Percentiles rank a stretch among this genome's conserved stretches.
These are phyloP conservation scores for Zygoascus hellenicus DNA, from an alignment of 1,139 yeast genomes.

Conservation along the genomic window DNA sequence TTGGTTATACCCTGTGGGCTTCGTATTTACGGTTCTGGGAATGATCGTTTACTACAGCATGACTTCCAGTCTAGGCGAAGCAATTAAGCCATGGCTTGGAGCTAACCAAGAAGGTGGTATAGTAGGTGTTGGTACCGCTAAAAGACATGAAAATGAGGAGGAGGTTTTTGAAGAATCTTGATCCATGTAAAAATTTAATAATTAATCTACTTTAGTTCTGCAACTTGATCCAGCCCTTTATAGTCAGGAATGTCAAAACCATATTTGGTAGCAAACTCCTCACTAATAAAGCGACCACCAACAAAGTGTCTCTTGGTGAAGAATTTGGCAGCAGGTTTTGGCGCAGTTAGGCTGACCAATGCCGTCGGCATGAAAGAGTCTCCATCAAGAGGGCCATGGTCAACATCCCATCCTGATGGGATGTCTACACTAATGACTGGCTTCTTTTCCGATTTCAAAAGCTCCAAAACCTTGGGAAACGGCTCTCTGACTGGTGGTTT, in stretches of 20 bases:
- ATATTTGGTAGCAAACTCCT: conserved; percentile 62
- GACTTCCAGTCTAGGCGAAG: conserved; percentile 34
- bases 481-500: conserved; percentile 84
- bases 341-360: conserved; percentile 83
- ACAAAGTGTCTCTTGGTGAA: conserved; percentile 60
- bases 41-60: conserved; percentile 38
- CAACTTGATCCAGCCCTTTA: conserved; percentile 48
- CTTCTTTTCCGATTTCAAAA: conserved; percentile 38
- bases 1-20: conserved; percentile 44
- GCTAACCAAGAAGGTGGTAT: conserved; percentile 37
- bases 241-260: conserved; percentile 58
- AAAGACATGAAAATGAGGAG: conserved; percentile 14
- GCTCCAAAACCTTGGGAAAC: conserved; percentile 52
- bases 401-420: conserved; percentile 98
- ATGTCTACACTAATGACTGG: conserved; percentile 82
- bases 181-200: neutral
- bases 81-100: conserved; percentile 43
- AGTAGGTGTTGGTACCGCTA: conserved; percentile 40
- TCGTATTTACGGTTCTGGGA: conserved; percentile 39
- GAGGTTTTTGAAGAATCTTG: neutral
- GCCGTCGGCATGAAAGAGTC: conserved; percentile 48
- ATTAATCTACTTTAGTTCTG: conserved; percentile 1
- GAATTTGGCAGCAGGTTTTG: conserved; percentile 72
- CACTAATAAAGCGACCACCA: conserved; percentile 82
- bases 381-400: conserved; percentile 59